Evolutionary conservation across 2,329 filamentous ascomycete genomes (phyloP).

Genomic region (Diaporthe nobilis): DNA sequence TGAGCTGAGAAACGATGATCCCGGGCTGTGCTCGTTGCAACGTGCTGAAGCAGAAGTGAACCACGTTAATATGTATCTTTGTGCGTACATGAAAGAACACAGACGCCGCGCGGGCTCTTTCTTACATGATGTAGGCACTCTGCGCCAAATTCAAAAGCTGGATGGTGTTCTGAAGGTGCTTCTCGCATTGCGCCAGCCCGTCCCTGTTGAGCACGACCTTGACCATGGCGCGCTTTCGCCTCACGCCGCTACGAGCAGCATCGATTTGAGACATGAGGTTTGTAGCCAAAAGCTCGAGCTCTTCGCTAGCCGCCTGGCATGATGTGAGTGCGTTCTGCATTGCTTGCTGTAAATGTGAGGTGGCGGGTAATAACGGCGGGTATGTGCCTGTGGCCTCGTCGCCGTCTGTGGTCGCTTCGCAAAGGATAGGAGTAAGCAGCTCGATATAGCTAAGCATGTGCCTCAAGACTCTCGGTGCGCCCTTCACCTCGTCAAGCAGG

Average conservation of each 20-base stretch:
- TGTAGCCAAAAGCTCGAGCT: neutral
- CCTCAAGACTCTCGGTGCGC: neutral
- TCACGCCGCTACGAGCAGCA: neutral
- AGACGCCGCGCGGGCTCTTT: rapidly evolving
- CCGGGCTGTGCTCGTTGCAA: neutral
- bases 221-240: neutral
- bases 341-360: neutral
- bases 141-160: neutral
- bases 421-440: neutral
- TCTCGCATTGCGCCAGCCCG: neutral
- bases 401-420: neutral
- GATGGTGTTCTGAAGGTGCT: neutral
- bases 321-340: neutral
- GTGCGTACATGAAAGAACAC: neutral
- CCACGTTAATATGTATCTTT: neutral
- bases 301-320: neutral
- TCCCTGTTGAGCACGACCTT: slow-evolving; percentile 1
- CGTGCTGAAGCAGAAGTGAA: neutral
- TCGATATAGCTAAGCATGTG: neutral
- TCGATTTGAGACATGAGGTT: neutral
- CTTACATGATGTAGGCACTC: neutral
- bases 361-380: neutral
- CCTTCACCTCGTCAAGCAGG: neutral
- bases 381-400: too few relatives aligned
- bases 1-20: neutral